These are phyloP conservation scores for Cyberlindnera suaveolens DNA, from an alignment of 805 yeast genomes.

Conservation along the genomic window DNA sequence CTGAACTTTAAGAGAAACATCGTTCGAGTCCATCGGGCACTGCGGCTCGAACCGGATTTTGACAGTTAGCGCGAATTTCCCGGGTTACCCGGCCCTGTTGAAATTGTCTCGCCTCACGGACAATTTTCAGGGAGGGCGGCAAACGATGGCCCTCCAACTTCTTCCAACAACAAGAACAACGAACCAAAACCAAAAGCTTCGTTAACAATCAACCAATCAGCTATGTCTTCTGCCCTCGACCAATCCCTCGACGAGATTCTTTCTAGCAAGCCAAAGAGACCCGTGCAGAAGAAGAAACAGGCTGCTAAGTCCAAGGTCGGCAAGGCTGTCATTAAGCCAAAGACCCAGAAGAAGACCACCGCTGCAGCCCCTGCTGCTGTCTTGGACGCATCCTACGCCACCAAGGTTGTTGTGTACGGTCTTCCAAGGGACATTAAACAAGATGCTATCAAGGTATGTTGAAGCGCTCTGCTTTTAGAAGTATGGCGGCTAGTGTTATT, in stretches of 20 bases:
- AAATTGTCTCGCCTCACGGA: too few species aligned
- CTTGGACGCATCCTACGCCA: constrained; percentile 50
- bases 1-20: too few species aligned
- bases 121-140: too few species aligned
- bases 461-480: constrained; percentile 1
- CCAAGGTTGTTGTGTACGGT: constrained; percentile 80
- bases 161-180: constrained; percentile 1
- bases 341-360: constrained; percentile 26
- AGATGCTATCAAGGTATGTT: constrained; percentile 82
- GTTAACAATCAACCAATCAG: constrained; percentile 18
- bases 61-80: too few species aligned
- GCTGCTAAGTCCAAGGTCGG: constrained; percentile 22
- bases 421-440: constrained; percentile 82
- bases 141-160: background rate
- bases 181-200: constrained; percentile 6
- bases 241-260: constrained; percentile 94
- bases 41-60: too few species aligned
- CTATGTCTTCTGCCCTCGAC: constrained; percentile 80
- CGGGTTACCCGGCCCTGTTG: too few species aligned
- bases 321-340: constrained; percentile 18
- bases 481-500: too few species aligned
- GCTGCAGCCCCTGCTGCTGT: constrained; percentile 18
- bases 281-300: constrained; percentile 26
- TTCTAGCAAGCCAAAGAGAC: constrained; percentile 47
- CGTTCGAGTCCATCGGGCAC: too few species aligned